Percentiles rank a stretch among this genome's conserved stretches.
phyloP scores from a whole-genome alignment of 2,329 filamentous ascomycete species.

The Sclerotinia spermophila region DNA sequence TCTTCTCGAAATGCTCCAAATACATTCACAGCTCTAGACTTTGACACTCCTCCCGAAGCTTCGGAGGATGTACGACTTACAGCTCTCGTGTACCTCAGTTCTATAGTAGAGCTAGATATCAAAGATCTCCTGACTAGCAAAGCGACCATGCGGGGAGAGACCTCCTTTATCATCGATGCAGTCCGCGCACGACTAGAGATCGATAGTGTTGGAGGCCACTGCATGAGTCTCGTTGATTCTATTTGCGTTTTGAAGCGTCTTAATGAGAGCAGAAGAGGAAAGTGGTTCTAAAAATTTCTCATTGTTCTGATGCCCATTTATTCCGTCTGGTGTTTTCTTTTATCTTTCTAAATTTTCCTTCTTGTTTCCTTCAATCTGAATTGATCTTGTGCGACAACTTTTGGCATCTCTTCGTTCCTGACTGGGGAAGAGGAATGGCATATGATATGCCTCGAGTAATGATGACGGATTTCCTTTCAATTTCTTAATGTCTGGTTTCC shows the following conservation, averaged over 20 bases:
- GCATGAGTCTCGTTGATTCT: conserved; percentile 51
- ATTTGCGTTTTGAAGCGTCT: conserved; percentile 50
- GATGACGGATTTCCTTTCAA: conserved; percentile 5
- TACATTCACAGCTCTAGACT: not conserved
- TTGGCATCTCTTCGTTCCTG: not conserved
- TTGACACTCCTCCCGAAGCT: not conserved
- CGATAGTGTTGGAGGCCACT: conserved; percentile 49
- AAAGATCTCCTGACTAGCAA: conserved; percentile 40
- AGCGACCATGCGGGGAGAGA: conserved; percentile 43
- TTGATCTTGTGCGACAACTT: not conserved
- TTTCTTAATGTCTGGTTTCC: not conserved
- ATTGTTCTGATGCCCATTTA: not conserved
- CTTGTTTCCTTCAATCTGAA: not conserved
- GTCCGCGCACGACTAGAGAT: conserved; percentile 46
- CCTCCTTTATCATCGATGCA: conserved; percentile 46
- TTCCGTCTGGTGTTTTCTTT: not conserved
- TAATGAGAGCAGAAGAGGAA: conserved; percentile 44
- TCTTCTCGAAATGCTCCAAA: not conserved
- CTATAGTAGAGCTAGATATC: conserved; percentile 42
- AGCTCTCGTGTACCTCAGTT: conserved; percentile 38
- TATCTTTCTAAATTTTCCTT: not conserved
- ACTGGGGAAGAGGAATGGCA: not conserved
- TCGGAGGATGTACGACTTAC: conserved; percentile 21
- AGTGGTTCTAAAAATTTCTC: conserved; percentile 40
- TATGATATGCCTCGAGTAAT: conserved; percentile 3